A percentile compares a stretch with the other conserved stretches of the same genome.
Evolutionary conservation across 805 yeast genomes (phyloP).

Genomic region (Suhomyces pyralidae): DNA sequence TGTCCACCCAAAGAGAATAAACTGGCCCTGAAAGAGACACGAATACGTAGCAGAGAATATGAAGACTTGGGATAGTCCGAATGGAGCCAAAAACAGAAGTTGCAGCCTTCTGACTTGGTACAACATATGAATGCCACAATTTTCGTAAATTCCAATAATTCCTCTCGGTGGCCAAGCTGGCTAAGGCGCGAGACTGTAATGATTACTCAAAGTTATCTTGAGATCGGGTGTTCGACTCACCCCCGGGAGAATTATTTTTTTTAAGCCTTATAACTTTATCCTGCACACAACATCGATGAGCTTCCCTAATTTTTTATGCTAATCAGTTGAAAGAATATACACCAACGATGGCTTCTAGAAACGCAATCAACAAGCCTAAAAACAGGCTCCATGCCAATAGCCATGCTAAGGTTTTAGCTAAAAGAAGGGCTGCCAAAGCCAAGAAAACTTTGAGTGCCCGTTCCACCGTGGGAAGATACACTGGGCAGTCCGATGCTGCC

Average conservation of each 20-base stretch:
- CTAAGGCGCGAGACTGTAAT: slow-evolving; percentile 50
- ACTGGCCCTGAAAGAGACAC: no score
- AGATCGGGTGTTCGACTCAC: slow-evolving; percentile 52
- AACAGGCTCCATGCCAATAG: slow-evolving; percentile 49
- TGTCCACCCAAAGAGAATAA: no score
- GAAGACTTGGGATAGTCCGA: no score
- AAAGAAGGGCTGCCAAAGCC: slow-evolving; percentile 54
- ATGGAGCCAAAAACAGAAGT: no score
- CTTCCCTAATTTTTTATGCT: slow-evolving; percentile 5
- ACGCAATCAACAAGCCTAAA: slow-evolving; percentile 79
- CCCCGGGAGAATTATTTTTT: slow-evolving; percentile 40
- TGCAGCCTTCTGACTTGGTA: no score
- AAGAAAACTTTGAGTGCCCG: slow-evolving; percentile 41
- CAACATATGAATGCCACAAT: no score
- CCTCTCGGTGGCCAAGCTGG: slow-evolving; percentile 50
- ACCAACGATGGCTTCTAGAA: slow-evolving; percentile 69
- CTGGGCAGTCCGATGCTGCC: slow-evolving; percentile 32
- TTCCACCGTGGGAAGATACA: slow-evolving; percentile 39
- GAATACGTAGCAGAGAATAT: no score
- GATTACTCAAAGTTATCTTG: slow-evolving; percentile 38
- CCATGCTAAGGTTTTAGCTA: slow-evolving; percentile 49
- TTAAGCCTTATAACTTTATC: slow-evolving; percentile 1
- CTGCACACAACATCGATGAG: slow-evolving; percentile 5
- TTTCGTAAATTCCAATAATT: not conserved
- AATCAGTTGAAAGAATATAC: not conserved